phyloP scores from a whole-genome alignment of 2,329 filamentous ascomycete species.

The Penicillium psychrosexuale region DNA sequence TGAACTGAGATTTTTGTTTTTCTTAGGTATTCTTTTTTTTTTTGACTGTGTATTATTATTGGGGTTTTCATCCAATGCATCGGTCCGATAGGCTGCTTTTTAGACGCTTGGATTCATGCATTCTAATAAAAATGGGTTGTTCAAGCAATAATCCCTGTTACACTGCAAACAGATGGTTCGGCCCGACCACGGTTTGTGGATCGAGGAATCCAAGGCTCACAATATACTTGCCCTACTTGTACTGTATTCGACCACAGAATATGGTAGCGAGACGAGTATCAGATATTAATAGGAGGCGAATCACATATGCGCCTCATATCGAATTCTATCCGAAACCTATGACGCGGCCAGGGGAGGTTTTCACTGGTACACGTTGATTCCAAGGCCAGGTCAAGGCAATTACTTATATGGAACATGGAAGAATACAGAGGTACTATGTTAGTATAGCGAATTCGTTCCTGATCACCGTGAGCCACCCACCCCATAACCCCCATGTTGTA shows the following conservation, averaged over 20 bases:
- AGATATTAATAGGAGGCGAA: slow-evolving; percentile 3
- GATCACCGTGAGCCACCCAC: not conserved
- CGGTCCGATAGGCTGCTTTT: not conserved
- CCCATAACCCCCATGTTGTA: not conserved
- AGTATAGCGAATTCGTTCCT: not conserved
- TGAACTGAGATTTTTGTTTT: no score
- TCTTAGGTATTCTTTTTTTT: not conserved
- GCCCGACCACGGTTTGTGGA: not conserved
- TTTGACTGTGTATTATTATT: not conserved
- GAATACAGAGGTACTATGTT: not conserved
- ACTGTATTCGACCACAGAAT: not conserved
- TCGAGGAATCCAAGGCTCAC: not conserved
- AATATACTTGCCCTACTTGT: not conserved
- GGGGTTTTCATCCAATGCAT: not conserved
- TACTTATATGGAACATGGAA: not conserved
- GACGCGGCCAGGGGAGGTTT: slow-evolving; percentile 14
- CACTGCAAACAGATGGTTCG: not conserved
- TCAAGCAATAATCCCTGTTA: not conserved
- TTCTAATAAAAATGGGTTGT: not conserved
- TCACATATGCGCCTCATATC: not conserved
- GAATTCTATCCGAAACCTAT: slow-evolving; percentile 19
- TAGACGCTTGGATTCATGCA: not conserved
- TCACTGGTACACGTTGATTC: slow-evolving; percentile 2
- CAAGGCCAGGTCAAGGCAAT: not conserved
- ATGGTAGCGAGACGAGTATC: slow-evolving; percentile 3